Percentiles rank a stretch among this genome's conserved stretches.
These are phyloP conservation scores for Tagetes patula DNA, from an alignment of 129 eudicot species.

Conservation along the genomic window DNA sequence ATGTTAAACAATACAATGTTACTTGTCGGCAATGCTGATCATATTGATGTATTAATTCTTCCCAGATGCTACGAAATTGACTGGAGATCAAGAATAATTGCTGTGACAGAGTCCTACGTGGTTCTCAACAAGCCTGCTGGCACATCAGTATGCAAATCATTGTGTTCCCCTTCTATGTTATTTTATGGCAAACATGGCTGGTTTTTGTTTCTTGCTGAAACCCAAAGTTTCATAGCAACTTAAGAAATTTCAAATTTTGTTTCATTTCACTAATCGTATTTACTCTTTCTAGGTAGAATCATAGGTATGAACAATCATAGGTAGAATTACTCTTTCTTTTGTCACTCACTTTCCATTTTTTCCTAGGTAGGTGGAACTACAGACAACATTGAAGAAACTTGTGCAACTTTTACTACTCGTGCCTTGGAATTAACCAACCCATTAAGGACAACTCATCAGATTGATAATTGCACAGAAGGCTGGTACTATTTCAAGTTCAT, in stretches of 20 bases:
- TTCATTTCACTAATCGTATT: not conserved
- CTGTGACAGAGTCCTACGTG: slow-evolving; percentile 83
- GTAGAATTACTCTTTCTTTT: slow-evolving; percentile 2
- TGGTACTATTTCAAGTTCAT: slow-evolving; percentile 48
- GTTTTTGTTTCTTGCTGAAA: not conserved
- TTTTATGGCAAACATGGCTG: not conserved
- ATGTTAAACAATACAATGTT: slow-evolving; percentile 5
- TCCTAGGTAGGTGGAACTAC: slow-evolving; percentile 95
- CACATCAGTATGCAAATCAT: slow-evolving; percentile 69
- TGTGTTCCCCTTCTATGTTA: slow-evolving; percentile 21
- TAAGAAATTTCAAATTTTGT: not conserved
- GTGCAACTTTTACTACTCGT: slow-evolving; percentile 83
- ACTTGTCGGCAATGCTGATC: slow-evolving; percentile 26
- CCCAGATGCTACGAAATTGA: slow-evolving; percentile 93
- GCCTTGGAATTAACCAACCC: slow-evolving; percentile 74
- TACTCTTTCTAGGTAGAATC: too few relatives aligned
- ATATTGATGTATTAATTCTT: not conserved
- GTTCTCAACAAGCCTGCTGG: slow-evolving; percentile 97
- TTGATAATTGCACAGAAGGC: slow-evolving; percentile 98
- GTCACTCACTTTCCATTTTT: slow-evolving; percentile 12
- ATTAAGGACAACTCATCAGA: slow-evolving; percentile 90
- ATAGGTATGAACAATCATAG: not conserved
- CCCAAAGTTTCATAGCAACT: not conserved
- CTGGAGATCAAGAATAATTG: slow-evolving; percentile 86
- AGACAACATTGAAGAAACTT: slow-evolving; percentile 92